Percentiles rank a stretch among this genome's conserved stretches.
Evolutionary conservation across 1,284 basidiomycete species (phyloP).

Genomic region (Ganoderma leucocontextum): DNA sequence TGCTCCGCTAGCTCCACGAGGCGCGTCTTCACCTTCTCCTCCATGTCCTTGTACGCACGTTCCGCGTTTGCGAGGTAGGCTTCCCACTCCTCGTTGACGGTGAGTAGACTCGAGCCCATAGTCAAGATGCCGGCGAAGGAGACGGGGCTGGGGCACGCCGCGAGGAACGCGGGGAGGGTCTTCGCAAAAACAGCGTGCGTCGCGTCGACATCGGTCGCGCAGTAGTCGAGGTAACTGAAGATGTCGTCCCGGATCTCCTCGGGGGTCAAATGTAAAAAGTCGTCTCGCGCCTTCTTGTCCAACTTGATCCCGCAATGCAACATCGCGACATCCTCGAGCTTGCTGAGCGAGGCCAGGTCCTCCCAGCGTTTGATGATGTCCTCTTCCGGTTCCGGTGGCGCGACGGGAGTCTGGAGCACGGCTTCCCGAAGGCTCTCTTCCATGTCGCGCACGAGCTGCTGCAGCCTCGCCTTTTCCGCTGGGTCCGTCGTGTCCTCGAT

Average conservation of each 20-base stretch:
- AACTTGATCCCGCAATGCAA: conserved; percentile 88
- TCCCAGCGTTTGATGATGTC: conserved; percentile 82
- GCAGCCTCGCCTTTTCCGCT: conserved; percentile 43
- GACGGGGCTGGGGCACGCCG: conserved; percentile 91
- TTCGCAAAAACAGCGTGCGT: conserved; percentile 87
- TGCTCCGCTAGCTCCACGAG: conserved; percentile 76
- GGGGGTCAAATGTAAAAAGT: conserved; percentile 76
- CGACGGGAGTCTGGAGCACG: conserved; percentile 43
- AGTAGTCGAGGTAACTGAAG: conserved; percentile 87
- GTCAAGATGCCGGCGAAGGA: conserved; percentile 92
- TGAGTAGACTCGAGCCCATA: conserved; percentile 93
- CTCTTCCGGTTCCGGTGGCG: conserved; percentile 46
- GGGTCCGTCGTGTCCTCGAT: conserved; percentile 48
- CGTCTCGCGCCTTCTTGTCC: conserved; percentile 83
- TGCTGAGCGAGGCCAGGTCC: conserved; percentile 92
- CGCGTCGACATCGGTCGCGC: conserved; percentile 84
- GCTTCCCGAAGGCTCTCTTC: conserved; percentile 47
- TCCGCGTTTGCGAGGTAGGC: conserved; percentile 85
- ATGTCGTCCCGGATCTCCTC: conserved; percentile 75
- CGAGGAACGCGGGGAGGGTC: conserved; percentile 87
- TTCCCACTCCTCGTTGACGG: conserved; percentile 92
- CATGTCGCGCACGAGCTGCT: conserved; percentile 43
- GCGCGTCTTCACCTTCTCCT: conserved; percentile 75
- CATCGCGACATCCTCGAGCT: conserved; percentile 90
- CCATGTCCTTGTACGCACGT: conserved; percentile 78